Conservation (phyloP, 1,139 yeast species). For the Suhomyces chickasaworum region DNA sequence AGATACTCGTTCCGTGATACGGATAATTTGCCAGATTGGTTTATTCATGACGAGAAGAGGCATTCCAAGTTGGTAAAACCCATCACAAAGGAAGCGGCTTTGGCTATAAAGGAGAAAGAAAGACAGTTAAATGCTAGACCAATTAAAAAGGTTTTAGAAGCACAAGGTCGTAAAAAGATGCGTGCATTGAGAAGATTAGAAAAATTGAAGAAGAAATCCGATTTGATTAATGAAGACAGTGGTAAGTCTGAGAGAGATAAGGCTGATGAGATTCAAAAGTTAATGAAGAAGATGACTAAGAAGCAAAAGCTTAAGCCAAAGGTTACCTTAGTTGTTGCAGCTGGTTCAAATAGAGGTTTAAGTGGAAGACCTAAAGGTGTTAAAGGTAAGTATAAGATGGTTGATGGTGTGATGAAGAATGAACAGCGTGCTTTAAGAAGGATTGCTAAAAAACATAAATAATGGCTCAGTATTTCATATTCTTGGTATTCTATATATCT, state of each 20-base stretch:
- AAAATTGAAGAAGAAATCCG: constrained; percentile 91
- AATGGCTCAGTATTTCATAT: constrained; percentile 19
- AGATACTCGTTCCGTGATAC: constrained; percentile 88
- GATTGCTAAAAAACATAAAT: constrained; percentile 79
- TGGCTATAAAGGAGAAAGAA: constrained; percentile 87
- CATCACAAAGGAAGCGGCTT: constrained; percentile 93
- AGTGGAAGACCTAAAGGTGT: constrained; percentile 97
- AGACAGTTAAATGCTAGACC: constrained; percentile 95
- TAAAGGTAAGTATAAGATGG: constrained; percentile 98
- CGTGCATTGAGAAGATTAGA: constrained; percentile 88
- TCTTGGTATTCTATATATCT: background rate
- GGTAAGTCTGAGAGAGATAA: constrained; percentile 90
- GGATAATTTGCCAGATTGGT: constrained; percentile 95
- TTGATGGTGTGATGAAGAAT: constrained; percentile 96
- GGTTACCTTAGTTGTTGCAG: constrained; percentile 89
- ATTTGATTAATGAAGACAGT: constrained; percentile 82
- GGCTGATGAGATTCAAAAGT: constrained; percentile 85
- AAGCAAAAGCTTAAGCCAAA: constrained; percentile 77
- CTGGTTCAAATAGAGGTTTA: constrained; percentile 79
- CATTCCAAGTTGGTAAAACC: constrained; percentile 89
- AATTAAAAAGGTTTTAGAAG: constrained; percentile 95
- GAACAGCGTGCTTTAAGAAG: constrained; percentile 93
- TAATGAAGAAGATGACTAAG: constrained; percentile 80
- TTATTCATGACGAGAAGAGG: constrained; percentile 82
- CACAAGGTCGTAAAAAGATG: constrained; percentile 95